These are phyloP conservation scores for Epichloe scottii DNA, from an alignment of 2,329 filamentous ascomycete genomes.

Conservation along the genomic window DNA sequence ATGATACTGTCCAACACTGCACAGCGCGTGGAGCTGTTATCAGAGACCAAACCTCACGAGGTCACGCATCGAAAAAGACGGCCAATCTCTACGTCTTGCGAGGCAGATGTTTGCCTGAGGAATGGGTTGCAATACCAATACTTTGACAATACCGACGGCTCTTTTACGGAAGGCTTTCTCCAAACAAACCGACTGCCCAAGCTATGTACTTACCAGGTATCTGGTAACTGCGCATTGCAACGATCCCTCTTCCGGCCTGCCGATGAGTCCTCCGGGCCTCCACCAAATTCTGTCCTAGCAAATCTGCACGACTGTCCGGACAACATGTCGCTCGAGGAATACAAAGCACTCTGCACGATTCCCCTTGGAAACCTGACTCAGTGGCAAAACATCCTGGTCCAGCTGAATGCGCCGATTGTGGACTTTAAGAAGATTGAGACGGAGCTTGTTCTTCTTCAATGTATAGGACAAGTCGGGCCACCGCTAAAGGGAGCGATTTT, in stretches of 20 bases:
- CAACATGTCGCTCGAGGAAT: slow-evolving; percentile 39
- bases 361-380: slow-evolving; percentile 9
- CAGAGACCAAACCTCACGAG: slow-evolving; percentile 10
- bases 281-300: slow-evolving; percentile 40
- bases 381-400: slow-evolving; percentile 12
- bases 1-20: rapidly evolving
- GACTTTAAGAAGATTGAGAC: slow-evolving; percentile 15
- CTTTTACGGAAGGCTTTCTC: neutral
- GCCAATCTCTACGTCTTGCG: neutral
- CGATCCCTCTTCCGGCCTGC: slow-evolving; percentile 8
- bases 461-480: slow-evolving; percentile 11
- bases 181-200: neutral
- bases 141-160: slow-evolving; percentile 2
- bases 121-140: slow-evolving; percentile 14
- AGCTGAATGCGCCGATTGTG: slow-evolving; percentile 11
- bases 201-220: slow-evolving; percentile 9
- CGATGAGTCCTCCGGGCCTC: slow-evolving; percentile 2
- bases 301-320: slow-evolving; percentile 33
- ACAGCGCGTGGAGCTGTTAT: slow-evolving; percentile 10
- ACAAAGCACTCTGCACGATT: slow-evolving; percentile 23
- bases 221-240: slow-evolving; percentile 6
- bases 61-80: slow-evolving; percentile 6
- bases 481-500: rapidly evolving
- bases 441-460: slow-evolving; percentile 10
- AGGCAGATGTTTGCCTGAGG: slow-evolving; percentile 11